phyloP scores from a whole-genome alignment of 495 filamentous ascomycete genomes.

The Aspergillus baeticus region DNA sequence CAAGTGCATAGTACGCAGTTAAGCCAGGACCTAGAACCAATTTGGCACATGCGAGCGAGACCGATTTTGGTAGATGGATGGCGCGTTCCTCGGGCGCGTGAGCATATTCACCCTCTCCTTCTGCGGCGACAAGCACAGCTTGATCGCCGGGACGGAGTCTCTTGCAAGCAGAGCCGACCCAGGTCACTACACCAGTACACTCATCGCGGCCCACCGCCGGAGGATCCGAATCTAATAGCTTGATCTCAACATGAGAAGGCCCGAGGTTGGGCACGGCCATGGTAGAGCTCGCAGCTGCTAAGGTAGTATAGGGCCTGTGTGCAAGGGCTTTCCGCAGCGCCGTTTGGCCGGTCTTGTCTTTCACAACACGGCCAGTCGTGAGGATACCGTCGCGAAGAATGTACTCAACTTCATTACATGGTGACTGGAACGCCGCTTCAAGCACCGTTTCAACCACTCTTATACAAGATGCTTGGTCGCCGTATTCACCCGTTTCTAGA shows the following conservation, averaged over 20 bases:
- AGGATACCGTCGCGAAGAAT: no score
- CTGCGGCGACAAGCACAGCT: conserved; percentile 10
- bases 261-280: no score
- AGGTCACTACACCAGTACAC: conserved; percentile 33
- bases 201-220: conserved; percentile 16
- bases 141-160: conserved; percentile 17
- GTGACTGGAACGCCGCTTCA: no score
- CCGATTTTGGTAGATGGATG: conserved; percentile 9
- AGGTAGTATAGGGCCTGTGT: no score
- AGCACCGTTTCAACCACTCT: no score
- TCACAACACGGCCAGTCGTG: no score
- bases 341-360: no score
- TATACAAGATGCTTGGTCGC: not conserved
- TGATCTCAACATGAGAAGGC: conserved; percentile 10
- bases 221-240: not conserved
- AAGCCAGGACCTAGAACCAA: conserved; percentile 14
- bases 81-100: not conserved
- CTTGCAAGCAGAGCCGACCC: conserved; percentile 23
- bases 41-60: conserved; percentile 16
- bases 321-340: no score
- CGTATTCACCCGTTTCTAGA: conserved; percentile 6
- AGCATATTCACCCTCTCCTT: not conserved
- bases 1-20: conserved; percentile 23
- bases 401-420: no score
- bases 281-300: no score